These are phyloP conservation scores for Candida lessepsii DNA, from an alignment of 805 yeast genomes.

Conservation along the genomic window DNA sequence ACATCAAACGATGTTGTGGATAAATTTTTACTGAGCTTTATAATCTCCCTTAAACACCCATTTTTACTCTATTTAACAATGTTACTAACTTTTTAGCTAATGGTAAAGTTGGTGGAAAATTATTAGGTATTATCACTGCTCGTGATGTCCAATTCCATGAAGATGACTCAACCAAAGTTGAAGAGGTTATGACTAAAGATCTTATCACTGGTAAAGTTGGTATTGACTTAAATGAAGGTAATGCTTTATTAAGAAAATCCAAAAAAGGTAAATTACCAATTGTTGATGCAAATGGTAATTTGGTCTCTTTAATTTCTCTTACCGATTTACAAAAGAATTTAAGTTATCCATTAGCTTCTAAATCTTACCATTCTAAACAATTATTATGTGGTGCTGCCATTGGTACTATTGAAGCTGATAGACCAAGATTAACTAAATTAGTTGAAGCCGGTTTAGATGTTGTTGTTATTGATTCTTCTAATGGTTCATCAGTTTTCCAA, in stretches of 20 bases:
- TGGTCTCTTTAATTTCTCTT: constrained; percentile 87
- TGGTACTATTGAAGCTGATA: constrained; percentile 91
- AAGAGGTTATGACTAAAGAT: constrained; percentile 87
- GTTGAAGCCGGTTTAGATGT: constrained; percentile 97
- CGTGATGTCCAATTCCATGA: constrained; percentile 97
- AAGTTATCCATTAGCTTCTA: constrained; percentile 91
- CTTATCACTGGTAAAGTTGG: constrained; percentile 82
- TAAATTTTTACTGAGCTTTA: constrained; percentile 24
- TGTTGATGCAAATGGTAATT: constrained; percentile 70
- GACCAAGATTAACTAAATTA: constrained; percentile 74
- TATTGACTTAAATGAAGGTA: constrained; percentile 80
- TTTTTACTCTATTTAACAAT: constrained; percentile 2
- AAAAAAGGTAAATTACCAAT: constrained; percentile 98
- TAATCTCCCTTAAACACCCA: background rate
- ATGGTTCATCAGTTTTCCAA: constrained; percentile 97
- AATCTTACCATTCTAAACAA: constrained; percentile 90
- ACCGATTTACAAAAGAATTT: constrained; percentile 96
- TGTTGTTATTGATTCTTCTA: constrained; percentile 92
- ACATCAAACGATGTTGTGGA: constrained; percentile 98
- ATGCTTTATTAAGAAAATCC: constrained; percentile 83
- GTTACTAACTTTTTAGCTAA: constrained; percentile 55
- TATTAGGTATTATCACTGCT: constrained; percentile 92
- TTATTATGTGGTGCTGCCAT: constrained; percentile 97
- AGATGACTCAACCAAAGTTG: constrained; percentile 56
- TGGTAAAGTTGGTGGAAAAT: constrained; percentile 85